A percentile compares a stretch with the other conserved stretches of the same genome.
Conservation (phyloP, 306 rosid genomes). For the Hippophae tibetana region DNA sequence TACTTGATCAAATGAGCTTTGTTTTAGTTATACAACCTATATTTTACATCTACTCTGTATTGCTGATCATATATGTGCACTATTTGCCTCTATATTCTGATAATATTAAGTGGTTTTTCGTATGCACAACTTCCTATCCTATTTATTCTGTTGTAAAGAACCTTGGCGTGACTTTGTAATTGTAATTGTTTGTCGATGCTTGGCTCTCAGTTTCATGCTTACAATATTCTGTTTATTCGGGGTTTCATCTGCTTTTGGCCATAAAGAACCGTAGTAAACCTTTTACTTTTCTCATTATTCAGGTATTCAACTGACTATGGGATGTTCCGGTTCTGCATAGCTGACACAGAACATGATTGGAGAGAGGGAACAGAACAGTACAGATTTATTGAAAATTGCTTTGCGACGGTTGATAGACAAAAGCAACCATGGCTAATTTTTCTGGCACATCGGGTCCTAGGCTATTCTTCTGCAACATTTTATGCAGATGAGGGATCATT, state of each 20-base stretch:
- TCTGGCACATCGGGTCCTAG: constrained; percentile 88
- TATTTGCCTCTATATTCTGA: too few species aligned
- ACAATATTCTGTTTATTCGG: not conserved
- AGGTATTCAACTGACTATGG: constrained; percentile 84
- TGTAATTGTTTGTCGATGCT: too few species aligned
- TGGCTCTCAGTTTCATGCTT: not conserved
- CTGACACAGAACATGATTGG: constrained; percentile 91
- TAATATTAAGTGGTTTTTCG: too few species aligned
- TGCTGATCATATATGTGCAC: too few species aligned
- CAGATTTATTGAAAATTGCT: constrained; percentile 73
- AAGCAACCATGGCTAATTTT: constrained; percentile 96
- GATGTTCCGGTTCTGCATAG: constrained; percentile 92
- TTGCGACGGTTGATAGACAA: constrained; percentile 77
- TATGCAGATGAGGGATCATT: constrained; percentile 82
- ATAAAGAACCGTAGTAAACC: too few species aligned
- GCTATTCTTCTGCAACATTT: constrained; percentile 67
- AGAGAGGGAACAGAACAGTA: constrained; percentile 83
- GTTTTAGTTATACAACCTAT: too few species aligned
- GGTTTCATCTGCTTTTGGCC: not conserved
- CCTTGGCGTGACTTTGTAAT: too few species aligned
- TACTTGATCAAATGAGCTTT: not conserved
- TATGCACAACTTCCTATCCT: too few species aligned
- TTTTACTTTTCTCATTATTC: constrained; percentile 10
- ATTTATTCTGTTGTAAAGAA: too few species aligned
- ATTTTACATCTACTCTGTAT: too few species aligned